Evolutionary conservation across 148 eudicot genomes (phyloP), one percentile per base, ranked within the genome.

Genomic region (Cornus kousa): DNA sequence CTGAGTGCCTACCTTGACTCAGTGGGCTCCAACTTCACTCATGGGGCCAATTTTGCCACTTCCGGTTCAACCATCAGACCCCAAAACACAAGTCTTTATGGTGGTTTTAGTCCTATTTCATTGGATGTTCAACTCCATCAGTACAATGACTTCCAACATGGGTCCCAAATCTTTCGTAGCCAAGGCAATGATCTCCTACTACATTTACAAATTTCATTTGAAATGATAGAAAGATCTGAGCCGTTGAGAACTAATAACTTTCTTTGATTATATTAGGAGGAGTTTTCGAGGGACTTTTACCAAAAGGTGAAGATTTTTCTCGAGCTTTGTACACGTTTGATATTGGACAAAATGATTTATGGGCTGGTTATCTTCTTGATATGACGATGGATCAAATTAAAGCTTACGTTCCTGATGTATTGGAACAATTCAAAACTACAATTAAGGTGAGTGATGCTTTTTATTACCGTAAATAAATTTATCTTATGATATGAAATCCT

Each of bases 31-130:
- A 96, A 96, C 86, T 96, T 93, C 86, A 93, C 78, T 68, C 95
- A 91, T 48, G 99, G 99, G 53, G 95, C 97, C 72, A 93, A 96
- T 72, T 96, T 96, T 55, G 99, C 99, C 22, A 93, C 98, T 0
- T 95, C 95, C 0, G 99, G 93, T 12, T 93, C 99, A n/a, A 89
- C 92, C 50, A 77, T 96, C n/a, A 80, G 98, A 71, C 97, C 99
- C 3, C 95, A 83, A 73, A 93, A 96, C 76, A 83, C 90, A 35
- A 95, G 91, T 20, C 87, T 87, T 32, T 86, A 82, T 1, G 83
- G 92, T 72, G 98, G 98, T 5, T 87, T 83, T 79, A 95, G 97
- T 71, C 98, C 98, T 12, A 60, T 95, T 48, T 93, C 98, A 2
- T 77, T 95, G 24, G 84, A 95, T 76, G 91, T 95, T 33, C 97